Evolutionary conservation across 306 rosid species (phyloP), one percentile per base, ranked within the genome.

Genomic region (Boehmeria nivea): DNA sequence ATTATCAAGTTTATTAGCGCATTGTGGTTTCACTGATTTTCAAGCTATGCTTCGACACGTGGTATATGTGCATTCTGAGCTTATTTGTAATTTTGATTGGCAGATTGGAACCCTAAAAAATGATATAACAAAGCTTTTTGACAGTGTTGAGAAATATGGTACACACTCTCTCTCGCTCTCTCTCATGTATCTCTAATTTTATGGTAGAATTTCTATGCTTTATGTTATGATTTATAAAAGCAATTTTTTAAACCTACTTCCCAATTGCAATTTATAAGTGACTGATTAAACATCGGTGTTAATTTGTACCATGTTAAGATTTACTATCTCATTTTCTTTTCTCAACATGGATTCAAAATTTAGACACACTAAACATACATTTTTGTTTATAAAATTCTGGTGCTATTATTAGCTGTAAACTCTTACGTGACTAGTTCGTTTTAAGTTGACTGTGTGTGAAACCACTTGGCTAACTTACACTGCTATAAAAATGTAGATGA

Each of bases 101-200:
- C 95, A 93, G 99, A 76, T 85, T 66, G 81, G 70, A 45, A 77
- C 63, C 36, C 78, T 93, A 61, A 88, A 85, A 67, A 88, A 64
- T 64, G 99, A 88, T 64, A 70, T 88, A 63, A 51, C 75, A 74
- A 93, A 93, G 80, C 99, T 93, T 69, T 93, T 93, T 61, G 99
- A 88, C 80, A 83, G 86, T 68, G 69, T 88, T 64, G 94, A 88
- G 81, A 88, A 83, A 74, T 88, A 93, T 81, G 96, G 99, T 93
- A 81, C n/a, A 87, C 68, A 21, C 51, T 64, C 28, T 54, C n/a
- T 53, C 21, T 38, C n/a, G n/a, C 26, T 12, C 50, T 61, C 27
- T n/a, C 34, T 68, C 28, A 9, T 55, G 53, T 21, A 12, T 57
- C 51, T 52, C 18, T 18, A 14, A 15, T 55, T 12, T 8, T 12